Evolutionary conservation across 768 basidiomycete species (phyloP), one percentile per base, ranked within the genome.

Genomic region (Coprinellus micaceus): DNA sequence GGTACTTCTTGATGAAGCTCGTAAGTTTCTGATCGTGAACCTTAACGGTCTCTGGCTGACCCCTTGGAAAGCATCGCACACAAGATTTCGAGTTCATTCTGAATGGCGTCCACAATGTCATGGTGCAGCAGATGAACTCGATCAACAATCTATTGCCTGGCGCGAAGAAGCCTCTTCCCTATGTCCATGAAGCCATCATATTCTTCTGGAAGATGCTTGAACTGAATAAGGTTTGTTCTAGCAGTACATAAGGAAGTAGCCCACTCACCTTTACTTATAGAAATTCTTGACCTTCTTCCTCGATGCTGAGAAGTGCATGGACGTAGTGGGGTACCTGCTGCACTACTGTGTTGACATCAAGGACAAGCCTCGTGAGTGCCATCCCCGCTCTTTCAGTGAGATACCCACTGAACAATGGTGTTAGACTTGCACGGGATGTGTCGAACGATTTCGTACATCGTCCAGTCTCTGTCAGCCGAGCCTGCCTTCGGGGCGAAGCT

Each of bases 201-300:
- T 75, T 92, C 54, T 80, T 96, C 49, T 98, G 95, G 95, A 91
- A 94, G 71, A 82, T 93, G 69, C 74, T 97, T 37, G 96, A 98
- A 60, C 70, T 92, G 22, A 98, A 98, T 75, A 97, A 92, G 78
- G 94, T 94, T 19, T 37, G 26, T 39, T 37, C 22, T 1, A 21
- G 2, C n/a, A 11, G 1, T 17, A 25, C 15, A 25, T 33, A 56
- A 22, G 49, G 53, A 19, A 28, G 36, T 17, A 19, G 46, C 64
- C 24, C 60, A 19, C 22, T 56, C 15, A 19, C 43, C 19, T 55
- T 36, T 50, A n/a, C 62, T 10, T 15, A 1, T n/a, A 97, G 94
- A 94, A 94, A 86, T 95, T 98, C 71, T 82, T 90, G 21, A 71
- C 76, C n/a, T 86, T 87, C 67, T 72, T 95, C 7, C 71, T 95